Evolutionary conservation across 169 alveolate species (phyloP), one percentile per base, ranked within the genome.

Genomic region (Cryptosporidium andersoni): DNA sequence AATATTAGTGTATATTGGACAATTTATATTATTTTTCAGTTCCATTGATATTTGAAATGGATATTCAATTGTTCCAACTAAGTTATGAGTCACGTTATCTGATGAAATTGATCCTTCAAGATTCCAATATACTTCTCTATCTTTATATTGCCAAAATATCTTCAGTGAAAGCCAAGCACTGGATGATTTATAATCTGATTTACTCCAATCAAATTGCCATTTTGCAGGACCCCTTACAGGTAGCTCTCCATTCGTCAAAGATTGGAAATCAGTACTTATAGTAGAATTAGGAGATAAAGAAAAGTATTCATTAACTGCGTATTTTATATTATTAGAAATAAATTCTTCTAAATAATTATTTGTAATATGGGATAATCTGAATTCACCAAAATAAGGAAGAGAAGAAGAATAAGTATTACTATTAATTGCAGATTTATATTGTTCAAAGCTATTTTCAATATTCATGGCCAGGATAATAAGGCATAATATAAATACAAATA

Each of bases 171-270:
- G 45, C 85, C 68, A 74, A n/a, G 85, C 85, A 39, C 45, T 45
- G 16, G 42, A 45, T 43, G 85, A 74, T 3, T 52, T 8, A 42
- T n/a, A 25, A 74, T 60, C 43, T 2, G 85, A 74, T 14, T 74
- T 74, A 16, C 74, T 45, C 85, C 85, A 74, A 47, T 74, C 85
- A 60, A 74, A 25, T 25, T 74, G 85, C 85, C 85, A 74, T 58
- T 48, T 74, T 48, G 85, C 55, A 60, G 49, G 64, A 9, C 85
- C 85, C 6, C 42, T n/a, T 37, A 53, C 55, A 37, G 43, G 4
- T 66, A 60, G 36, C 5, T 37, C 39, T 7, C 66, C 37, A 14
- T 37, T 37, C n/a, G 34, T 12, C 2, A 6, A 37, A 25, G 65
- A 8, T 5, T 39, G 36, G n/a, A 66, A 0, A 11, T 49, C 14